Evolutionary conservation across 345 rosid genomes (phyloP), one percentile per base, ranked within the genome.

Genomic region (Eutrema yunnanense): DNA sequence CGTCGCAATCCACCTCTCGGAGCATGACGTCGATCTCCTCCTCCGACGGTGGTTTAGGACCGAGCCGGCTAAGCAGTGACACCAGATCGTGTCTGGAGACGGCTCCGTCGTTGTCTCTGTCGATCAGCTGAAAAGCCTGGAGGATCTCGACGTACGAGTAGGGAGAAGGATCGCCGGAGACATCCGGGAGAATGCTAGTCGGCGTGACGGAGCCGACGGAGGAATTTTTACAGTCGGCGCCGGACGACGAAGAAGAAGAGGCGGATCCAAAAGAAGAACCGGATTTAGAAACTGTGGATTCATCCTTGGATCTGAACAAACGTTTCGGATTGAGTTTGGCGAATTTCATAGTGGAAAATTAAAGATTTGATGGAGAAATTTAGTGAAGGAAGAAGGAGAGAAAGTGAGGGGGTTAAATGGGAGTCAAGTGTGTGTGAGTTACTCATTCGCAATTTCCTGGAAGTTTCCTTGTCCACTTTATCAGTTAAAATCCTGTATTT

Each of bases 21-120:
- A 92, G 61, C 90, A 95, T 86, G 57, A 80, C 32, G 2, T 80
- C 52, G 29, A 92, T 80, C 84, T 95, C 99, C 40, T 81, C 91
- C 42, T 53, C 68, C 37, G 78, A 84, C 0, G 69, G 76, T 4
- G 87, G 88, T 55, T 82, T 69, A 8, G 82, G 75, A 12, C 91
- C 86, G 0, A 95, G 75, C 8, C 84, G 83, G 72, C 32, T 26
- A 22, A 95, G 86, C 10, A 95, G 72, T 26, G 92, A 81, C 80
- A 85, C 90, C 1, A 95, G 84, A 69, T 92, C 86, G 59, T 43
- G 69, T 56, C 80, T 83, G 4, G 90, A 78, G 33, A 94, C 69
- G 6, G 83, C 9, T 19, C 90, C 90, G 26, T 86, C 92, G 69
- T 87, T 83, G 38, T 86, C 89, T 9, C 72, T 71, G 78, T 85